Evolutionary conservation across 495 filamentous ascomycete genomes (phyloP), one percentile per base, ranked within the genome.

Genomic region (Penicillium verhagenii): DNA sequence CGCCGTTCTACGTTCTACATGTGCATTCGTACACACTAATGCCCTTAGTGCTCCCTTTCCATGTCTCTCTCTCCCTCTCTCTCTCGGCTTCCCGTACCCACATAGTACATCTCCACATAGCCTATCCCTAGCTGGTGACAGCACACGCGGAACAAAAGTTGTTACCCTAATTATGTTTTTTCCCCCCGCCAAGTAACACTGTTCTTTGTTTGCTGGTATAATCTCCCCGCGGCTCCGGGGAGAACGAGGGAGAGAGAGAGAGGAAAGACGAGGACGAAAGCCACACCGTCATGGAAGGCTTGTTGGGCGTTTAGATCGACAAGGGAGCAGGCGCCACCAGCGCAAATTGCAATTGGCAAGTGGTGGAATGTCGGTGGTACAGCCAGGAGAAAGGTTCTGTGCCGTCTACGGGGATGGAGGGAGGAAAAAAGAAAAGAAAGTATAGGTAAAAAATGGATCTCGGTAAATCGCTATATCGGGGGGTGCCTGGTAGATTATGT

Each of bases 311-410:
- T 33, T 42, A 7, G 57, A 33, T 25, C 8, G 29, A 37, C 47
- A 56, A 25, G 33, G 48, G 33, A 31, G 18, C 16, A 39, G 35
- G 31, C 46, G 49, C 53, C 49, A 52, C 52, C 48, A 42, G 53
- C 33, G 45, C 20, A 26, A 20, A 43, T 20, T 3, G 25, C 23
- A n/a, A 25, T 46, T 28, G 39, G 39, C 13, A 39, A n/a, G n/a
- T n/a, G n/a, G 6, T 11, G 6, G 40, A 20, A 25, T 46, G 25
- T 25, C n/a, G 21, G 16, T 28, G 23, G 20, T 23, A 42, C 38
- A 3, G 38, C 18, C 38, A 35, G 39, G 39, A 43, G 39, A 43
- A 21, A 35, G 14, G 33, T 14, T 35, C 33, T n/a, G 33, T 16
- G n/a, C n/a, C n/a, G n/a, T n/a, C n/a, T n/a, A n/a, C n/a, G n/a